Percentiles rank a stretch among this genome's conserved stretches.
Conservation (phyloP, 2,329 filamentous ascomycete species). For the Juglanconis oblonga region DNA sequence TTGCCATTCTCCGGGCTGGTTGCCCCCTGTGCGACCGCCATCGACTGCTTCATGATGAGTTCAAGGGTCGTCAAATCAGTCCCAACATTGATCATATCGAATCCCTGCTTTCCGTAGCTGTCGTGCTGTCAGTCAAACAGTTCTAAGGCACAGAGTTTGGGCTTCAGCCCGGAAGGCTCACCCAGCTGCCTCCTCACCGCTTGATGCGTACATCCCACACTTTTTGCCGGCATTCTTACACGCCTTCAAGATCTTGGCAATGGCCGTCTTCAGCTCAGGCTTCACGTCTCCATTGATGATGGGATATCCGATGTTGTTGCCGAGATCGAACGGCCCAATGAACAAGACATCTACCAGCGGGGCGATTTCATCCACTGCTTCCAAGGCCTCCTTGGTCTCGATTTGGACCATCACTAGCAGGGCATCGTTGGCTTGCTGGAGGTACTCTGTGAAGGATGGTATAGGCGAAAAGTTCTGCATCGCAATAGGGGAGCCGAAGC, state of each 20-base stretch:
- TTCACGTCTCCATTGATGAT: slow-evolving; percentile 59
- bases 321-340: slow-evolving; percentile 65
- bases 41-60: slow-evolving; percentile 40
- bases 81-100: slow-evolving; percentile 59
- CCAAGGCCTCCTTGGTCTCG: slow-evolving; percentile 61
- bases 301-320: slow-evolving; percentile 56
- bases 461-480: slow-evolving; percentile 46
- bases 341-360: slow-evolving; percentile 62
- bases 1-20: slow-evolving; percentile 34
- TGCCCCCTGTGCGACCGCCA: slow-evolving; percentile 45
- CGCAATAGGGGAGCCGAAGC: slow-evolving; percentile 55
- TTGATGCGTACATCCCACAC: slow-evolving; percentile 57
- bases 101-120: slow-evolving; percentile 52
- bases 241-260: slow-evolving; percentile 55
- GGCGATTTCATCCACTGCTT: slow-evolving; percentile 60
- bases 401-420: slow-evolving; percentile 67
- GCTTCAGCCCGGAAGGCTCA: background rate
- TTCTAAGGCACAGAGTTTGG: background rate
- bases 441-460: slow-evolving; percentile 52
- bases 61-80: slow-evolving; percentile 54
- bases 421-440: slow-evolving; percentile 53
- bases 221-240: slow-evolving; percentile 63
- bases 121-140: background rate
- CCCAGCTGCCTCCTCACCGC: slow-evolving; percentile 51
- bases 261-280: slow-evolving; percentile 56